Percentiles rank a stretch among this genome's conserved stretches.
Evolutionary conservation across 768 basidiomycete species (phyloP).

Genomic region (Candolleomyces eurysporus): DNA sequence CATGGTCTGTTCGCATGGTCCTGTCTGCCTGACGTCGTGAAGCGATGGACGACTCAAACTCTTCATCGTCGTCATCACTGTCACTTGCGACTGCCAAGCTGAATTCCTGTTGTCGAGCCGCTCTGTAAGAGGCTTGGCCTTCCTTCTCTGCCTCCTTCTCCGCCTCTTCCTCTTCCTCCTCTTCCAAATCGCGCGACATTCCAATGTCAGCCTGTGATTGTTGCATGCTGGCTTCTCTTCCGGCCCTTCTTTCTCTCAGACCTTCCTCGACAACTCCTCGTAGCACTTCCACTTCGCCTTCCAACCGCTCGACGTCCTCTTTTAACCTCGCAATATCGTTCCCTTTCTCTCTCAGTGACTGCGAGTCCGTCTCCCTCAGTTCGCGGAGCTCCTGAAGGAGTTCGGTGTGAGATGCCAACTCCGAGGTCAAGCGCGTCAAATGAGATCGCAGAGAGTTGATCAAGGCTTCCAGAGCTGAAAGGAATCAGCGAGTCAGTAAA

Average conservation of each 20-base stretch:
- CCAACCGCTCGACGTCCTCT: conserved; percentile 77
- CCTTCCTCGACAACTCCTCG: conserved; percentile 86
- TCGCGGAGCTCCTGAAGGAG: conserved; percentile 64
- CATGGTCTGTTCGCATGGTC: conserved; percentile 53
- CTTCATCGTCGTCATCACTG: conserved; percentile 21
- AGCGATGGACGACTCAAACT: not conserved
- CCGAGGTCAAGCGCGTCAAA: conserved; percentile 72
- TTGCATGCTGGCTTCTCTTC: conserved; percentile 40
- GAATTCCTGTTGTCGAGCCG: no score
- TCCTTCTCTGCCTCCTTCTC: conserved; percentile 10
- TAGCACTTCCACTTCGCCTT: conserved; percentile 84
- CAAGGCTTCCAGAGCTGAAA: conserved; percentile 75
- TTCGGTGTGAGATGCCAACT: conserved; percentile 74
- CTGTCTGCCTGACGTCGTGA: conserved; percentile 28
- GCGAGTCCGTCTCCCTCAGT: conserved; percentile 61
- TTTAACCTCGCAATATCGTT: conserved; percentile 66
- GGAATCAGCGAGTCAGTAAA: conserved; percentile 19
- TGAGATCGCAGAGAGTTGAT: conserved; percentile 73
- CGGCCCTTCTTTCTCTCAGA: conserved; percentile 64
- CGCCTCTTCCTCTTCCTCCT: conserved; percentile 17
- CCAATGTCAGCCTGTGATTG: conserved; percentile 26
- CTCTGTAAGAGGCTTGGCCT: conserved; percentile 6
- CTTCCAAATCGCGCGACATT: conserved; percentile 34
- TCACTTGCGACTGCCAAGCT: no score
- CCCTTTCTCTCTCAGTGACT: conserved; percentile 55